phyloP scores from a whole-genome alignment of 2,329 filamentous ascomycete genomes.

The Penicillium occitanis region DNA sequence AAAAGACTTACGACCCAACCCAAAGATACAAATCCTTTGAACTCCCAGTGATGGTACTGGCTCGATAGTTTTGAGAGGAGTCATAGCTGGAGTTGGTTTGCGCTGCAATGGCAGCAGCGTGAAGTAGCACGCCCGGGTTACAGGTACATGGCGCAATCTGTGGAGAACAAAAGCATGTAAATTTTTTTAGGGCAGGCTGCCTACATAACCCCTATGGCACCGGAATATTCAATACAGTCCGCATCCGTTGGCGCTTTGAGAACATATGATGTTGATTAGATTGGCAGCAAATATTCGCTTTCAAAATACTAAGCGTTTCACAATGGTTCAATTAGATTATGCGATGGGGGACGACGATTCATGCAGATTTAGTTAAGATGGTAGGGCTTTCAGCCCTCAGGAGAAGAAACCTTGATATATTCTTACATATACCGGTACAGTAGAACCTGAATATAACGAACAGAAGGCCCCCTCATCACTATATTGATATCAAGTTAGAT shows the following conservation, averaged over 20 bases:
- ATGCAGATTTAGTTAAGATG: neutral
- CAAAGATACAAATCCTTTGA: neutral
- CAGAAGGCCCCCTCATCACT: no score
- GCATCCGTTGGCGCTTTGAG: neutral
- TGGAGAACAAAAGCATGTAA: neutral
- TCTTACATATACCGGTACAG: no score
- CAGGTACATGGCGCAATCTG: no score
- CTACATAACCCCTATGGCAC: neutral
- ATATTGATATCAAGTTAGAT: no score
- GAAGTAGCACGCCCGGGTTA: no score
- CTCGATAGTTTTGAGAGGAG: constrained; percentile 1
- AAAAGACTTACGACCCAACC: constrained; percentile 13
- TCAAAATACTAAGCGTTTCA: neutral
- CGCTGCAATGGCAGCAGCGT: constrained; percentile 9
- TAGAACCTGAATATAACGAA: no score
- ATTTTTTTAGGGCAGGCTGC: neutral
- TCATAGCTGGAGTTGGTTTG: neutral
- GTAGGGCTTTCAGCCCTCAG: no score
- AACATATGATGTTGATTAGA: neutral
- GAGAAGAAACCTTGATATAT: no score
- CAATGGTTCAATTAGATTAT: neutral
- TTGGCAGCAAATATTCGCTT: neutral
- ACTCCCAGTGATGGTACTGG: constrained; percentile 2
- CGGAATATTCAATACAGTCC: neutral
- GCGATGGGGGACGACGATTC: neutral